A percentile compares a stretch with the other conserved stretches of the same genome.
phyloP scores from a whole-genome alignment of 768 basidiomycete genomes.

The Hirschioporus abietinus region DNA sequence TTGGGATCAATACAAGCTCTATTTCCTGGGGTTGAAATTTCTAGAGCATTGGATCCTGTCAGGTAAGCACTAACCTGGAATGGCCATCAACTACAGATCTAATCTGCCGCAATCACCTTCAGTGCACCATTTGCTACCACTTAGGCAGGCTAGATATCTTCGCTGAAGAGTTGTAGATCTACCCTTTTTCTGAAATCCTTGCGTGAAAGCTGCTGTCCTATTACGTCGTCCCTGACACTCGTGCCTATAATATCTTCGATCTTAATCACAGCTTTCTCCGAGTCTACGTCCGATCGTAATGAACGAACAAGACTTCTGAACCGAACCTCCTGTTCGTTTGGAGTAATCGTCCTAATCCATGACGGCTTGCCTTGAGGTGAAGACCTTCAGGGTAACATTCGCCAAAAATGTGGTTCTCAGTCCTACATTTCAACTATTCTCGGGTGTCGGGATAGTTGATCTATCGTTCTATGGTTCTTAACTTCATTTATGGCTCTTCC shows the following conservation, averaged over 20 bases:
- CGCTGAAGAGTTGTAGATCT: neutral
- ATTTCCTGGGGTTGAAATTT: conserved; percentile 1
- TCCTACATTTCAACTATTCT: neutral
- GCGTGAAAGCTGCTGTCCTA: neutral
- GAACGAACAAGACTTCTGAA: neutral
- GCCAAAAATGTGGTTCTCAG: neutral
- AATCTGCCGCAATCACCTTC: neutral
- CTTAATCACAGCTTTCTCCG: neutral
- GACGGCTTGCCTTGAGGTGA: neutral
- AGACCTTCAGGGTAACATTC: neutral
- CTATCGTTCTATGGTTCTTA: neutral
- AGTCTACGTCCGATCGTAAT: neutral
- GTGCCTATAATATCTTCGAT: conserved; percentile 1
- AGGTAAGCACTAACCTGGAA: neutral
- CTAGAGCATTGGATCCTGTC: neutral
- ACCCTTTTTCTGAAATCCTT: neutral
- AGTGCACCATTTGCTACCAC: neutral
- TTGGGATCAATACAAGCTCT: neutral
- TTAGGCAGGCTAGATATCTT: neutral
- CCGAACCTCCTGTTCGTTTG: neutral
- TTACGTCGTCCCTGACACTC: neutral
- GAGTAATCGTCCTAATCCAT: neutral
- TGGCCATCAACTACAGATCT: neutral
- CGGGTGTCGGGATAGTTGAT: neutral
- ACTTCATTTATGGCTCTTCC: neutral